Evolutionary conservation across 805 yeast species (phyloP).

Genomic region (Metschnikowia vanudenii): DNA sequence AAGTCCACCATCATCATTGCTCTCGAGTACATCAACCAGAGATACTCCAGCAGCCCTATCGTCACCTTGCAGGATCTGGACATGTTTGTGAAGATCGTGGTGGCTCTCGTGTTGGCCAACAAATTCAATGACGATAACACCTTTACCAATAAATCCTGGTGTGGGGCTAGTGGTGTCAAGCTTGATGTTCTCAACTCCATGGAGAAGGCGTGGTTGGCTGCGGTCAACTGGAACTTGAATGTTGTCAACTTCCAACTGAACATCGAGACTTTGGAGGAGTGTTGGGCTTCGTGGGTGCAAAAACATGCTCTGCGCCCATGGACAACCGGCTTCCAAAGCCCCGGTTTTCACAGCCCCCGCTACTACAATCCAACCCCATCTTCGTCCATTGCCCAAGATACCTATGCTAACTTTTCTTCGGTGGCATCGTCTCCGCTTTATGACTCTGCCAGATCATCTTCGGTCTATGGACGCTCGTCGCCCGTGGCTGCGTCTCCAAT

Average conservation of each 20-base stretch:
- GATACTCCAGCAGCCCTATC: constrained; percentile 34
- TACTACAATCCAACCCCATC: constrained; percentile 2
- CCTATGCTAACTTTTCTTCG: constrained; percentile 9
- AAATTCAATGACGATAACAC: constrained; percentile 96
- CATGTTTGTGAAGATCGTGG: constrained; percentile 55
- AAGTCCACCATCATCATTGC: constrained; percentile 77
- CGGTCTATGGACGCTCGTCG: constrained; percentile 22
- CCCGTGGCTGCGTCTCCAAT: constrained; percentile 30
- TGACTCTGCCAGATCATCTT: constrained; percentile 12
- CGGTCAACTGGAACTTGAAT: constrained; percentile 58
- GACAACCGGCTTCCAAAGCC: constrained; percentile 1
- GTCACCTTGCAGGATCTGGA: constrained; percentile 30
- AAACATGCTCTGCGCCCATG: constrained; percentile 20
- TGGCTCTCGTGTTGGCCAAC: constrained; percentile 80
- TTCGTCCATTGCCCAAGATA: constrained; percentile 2
- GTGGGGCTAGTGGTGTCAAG: constrained; percentile 86
- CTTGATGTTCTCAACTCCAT: constrained; percentile 56
- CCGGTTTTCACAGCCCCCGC: not conserved
- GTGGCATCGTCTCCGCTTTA: constrained; percentile 25
- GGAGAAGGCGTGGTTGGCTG: constrained; percentile 70
- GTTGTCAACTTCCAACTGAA: constrained; percentile 39
- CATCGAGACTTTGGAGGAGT: constrained; percentile 42
- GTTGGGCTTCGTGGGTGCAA: constrained; percentile 45
- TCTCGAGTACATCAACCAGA: constrained; percentile 72
- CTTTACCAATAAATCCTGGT: constrained; percentile 92